Evolutionary conservation across 208 protist species (phyloP), one percentile per base, ranked within the genome.

Genomic region (Strigomonas culicis): DNA sequence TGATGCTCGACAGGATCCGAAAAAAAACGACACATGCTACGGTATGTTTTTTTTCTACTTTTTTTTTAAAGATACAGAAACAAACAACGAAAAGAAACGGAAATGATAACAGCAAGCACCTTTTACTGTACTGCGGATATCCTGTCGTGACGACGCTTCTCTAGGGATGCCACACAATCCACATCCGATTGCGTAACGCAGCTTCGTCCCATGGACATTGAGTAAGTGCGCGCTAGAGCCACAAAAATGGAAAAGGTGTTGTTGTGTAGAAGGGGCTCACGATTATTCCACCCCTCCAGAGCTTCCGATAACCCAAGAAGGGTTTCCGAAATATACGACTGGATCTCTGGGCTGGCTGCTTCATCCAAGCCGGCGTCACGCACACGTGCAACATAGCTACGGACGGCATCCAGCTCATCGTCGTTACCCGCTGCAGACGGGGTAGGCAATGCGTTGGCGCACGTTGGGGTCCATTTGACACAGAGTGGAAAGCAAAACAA

Each of bases 201-300:
- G 6, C 51, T 47, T 10, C 79, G 77, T 24, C 85, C 86, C 27
- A 73, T 44, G 58, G 81, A 92, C n/a, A 77, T 66, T 6, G 86
- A 79, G 44, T 77, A 65, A 0, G 85, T 73, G n/a, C 86, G 81
- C 44, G 91, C 85, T 17, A 92, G 72, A 2, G 86, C 66, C n/a
- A 80, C 79, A 0, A 75, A 77, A 28, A 66, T 78, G 0, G 86
- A 89, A 43, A 93, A 91, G 46, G 79, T 85, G 59, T 91, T 95
- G 73, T 95, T 95, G 69, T 95, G 89, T 31, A 95, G 66, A 8
- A 95, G 74, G 4, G 83, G 57, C 61, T 95, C 85, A 36, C 75
- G 75, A 36, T 95, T 95, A 58, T 88, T 86, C 84, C 89, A 92
- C 22, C 47, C 0, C 72, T 39, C 59, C 87, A 76, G 27, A 4